Evolutionary conservation across 331 rosid genomes (phyloP).

Genomic region (Quercus tomentella): DNA sequence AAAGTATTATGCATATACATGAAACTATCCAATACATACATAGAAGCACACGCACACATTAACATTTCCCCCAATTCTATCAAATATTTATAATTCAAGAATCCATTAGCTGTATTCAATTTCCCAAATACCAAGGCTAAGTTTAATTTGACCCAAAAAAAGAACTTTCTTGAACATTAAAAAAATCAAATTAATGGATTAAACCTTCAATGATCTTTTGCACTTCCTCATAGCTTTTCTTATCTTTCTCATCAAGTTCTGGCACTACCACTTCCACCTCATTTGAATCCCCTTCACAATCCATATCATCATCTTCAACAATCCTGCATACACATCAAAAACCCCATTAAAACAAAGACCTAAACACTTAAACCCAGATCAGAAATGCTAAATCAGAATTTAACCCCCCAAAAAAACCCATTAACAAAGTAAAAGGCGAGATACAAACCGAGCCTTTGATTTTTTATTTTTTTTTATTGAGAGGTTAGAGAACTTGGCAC

Average conservation of each 20-base stretch:
- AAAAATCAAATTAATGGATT: background rate
- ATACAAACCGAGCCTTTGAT: slow-evolving; percentile 33
- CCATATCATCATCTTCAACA: slow-evolving; percentile 6
- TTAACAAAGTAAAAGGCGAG: background rate
- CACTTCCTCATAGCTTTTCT: slow-evolving; percentile 30
- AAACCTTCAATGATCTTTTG: slow-evolving; percentile 49
- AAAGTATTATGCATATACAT: too few relatives aligned
- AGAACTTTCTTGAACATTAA: background rate
- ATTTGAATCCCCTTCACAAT: slow-evolving; percentile 15
- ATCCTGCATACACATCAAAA: slow-evolving; percentile 36
- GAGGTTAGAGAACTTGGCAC: slow-evolving; percentile 36
- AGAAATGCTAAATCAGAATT: background rate
- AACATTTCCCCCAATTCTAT: background rate
- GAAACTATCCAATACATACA: too few relatives aligned
- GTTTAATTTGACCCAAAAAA: background rate
- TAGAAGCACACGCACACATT: background rate
- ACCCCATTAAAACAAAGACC: background rate
- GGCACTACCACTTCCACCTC: slow-evolving; percentile 20
- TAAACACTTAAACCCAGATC: background rate
- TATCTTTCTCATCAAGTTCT: slow-evolving; percentile 34
- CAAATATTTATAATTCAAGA: background rate
- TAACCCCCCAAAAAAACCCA: background rate
- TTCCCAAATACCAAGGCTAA: background rate
- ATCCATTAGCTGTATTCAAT: background rate
- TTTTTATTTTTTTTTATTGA: slow-evolving; percentile 35